phyloP scores from a whole-genome alignment of 257 asterid genomes.

The Catharanthus roseus region DNA sequence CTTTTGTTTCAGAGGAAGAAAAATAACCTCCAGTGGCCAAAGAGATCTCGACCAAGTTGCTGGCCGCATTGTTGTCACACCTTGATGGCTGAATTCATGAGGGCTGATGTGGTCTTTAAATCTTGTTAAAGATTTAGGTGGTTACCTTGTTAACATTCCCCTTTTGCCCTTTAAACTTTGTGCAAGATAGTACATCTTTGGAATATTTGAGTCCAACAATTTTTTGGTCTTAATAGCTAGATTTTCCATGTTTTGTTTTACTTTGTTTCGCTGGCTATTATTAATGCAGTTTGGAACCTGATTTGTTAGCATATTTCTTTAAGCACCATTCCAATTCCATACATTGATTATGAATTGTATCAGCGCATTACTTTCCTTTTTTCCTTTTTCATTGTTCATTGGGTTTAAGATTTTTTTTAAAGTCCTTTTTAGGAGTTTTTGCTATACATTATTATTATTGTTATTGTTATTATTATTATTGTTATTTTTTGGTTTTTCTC shows the following conservation, averaged over 20 bases:
- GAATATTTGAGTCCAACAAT: background rate
- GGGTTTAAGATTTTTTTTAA: too few relatives aligned
- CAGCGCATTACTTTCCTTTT: too few relatives aligned
- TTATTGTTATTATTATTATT: too few relatives aligned
- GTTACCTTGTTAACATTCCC: background rate
- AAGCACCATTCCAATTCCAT: too few relatives aligned
- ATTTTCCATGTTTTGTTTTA: background rate
- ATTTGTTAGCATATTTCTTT: background rate
- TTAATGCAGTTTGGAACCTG: background rate
- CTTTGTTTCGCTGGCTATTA: background rate
- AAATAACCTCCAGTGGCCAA: slow-evolving; percentile 73
- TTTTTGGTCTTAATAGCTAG: slow-evolving; percentile 4
- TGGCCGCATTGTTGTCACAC: slow-evolving; percentile 56
- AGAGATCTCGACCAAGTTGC: slow-evolving; percentile 92
- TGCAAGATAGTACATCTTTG: slow-evolving; percentile 2
- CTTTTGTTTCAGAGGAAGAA: slow-evolving; percentile 55
- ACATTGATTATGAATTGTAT: too few relatives aligned
- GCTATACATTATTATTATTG: too few relatives aligned
- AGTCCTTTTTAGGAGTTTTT: too few relatives aligned
- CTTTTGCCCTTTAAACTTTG: slow-evolving; percentile 1
- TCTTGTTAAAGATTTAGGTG: slow-evolving; percentile 18
- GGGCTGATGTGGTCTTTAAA: background rate
- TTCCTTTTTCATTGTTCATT: too few relatives aligned
- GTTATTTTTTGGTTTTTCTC: too few relatives aligned
- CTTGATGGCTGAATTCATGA: slow-evolving; percentile 21